These are phyloP conservation scores for Fusarium goolgardi DNA, from an alignment of 2,329 filamentous ascomycete genomes.

Conservation along the genomic window DNA sequence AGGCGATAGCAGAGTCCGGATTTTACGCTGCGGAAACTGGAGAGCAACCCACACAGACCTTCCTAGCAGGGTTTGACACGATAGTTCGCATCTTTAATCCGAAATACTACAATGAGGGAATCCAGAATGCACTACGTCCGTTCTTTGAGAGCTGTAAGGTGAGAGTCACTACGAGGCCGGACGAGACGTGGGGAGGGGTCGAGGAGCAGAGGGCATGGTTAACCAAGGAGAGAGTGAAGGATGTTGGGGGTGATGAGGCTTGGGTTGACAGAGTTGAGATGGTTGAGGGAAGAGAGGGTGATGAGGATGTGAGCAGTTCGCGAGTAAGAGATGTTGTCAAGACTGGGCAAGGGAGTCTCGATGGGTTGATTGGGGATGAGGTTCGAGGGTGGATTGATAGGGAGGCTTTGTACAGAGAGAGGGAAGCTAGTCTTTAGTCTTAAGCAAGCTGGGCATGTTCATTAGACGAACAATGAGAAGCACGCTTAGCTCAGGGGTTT, in stretches of 20 bases:
- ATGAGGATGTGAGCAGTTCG: conserved; percentile 68
- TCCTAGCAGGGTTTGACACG: conserved; percentile 81
- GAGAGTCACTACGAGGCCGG: conserved; percentile 72
- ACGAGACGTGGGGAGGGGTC: conserved; percentile 67
- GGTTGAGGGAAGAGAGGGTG: conserved; percentile 61
- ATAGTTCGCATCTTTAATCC: conserved; percentile 77
- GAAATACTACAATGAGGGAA: conserved; percentile 71
- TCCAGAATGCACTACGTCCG: conserved; percentile 67
- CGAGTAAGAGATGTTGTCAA: conserved; percentile 69
- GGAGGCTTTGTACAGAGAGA: conserved; percentile 65
- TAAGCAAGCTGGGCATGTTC: too few relatives aligned
- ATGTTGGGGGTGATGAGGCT: conserved; percentile 63
- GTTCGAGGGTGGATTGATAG: conserved; percentile 69
- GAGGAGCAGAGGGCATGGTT: conserved; percentile 62
- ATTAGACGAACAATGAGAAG: too few relatives aligned
- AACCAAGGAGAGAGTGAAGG: conserved; percentile 58
- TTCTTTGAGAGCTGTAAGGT: conserved; percentile 73
- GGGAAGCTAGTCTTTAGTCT: conserved; percentile 4
- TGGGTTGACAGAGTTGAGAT: conserved; percentile 73
- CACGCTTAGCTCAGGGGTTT: too few relatives aligned
- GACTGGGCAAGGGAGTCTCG: conserved; percentile 61
- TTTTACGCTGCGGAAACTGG: conserved; percentile 52
- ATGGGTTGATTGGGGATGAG: conserved; percentile 64
- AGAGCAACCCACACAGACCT: conserved; percentile 65
- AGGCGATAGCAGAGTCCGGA: conserved; percentile 62